Base-by-base conservation (phyloP, 345 rosid genomes). In the Salix purpurea region DNA sequence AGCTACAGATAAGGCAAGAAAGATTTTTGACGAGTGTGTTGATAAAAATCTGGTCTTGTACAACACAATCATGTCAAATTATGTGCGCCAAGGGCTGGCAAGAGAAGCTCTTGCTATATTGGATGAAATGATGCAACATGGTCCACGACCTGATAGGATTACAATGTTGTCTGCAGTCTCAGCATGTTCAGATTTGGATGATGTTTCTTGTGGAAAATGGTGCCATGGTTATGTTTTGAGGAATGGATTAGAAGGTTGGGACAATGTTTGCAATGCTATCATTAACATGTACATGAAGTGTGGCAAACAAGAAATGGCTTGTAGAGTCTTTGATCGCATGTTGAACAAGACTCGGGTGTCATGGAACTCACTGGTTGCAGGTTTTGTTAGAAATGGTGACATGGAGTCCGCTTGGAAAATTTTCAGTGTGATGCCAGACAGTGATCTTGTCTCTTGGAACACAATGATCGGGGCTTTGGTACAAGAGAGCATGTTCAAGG, bases 241-340 rank as follows among this genome's bases (percentile, higher is more conserved):
- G 71, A 88, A 77, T 75, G 88, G 88, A 34, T 78, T 89, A 74
- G 88, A 83, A 66, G 72, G 70, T 54, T 84, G 90, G 87, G 91
- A 88, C 21, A 86, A 78, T 66, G 50, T 91, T 73, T 78, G 84
- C 54, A 91, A 89, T 39, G 84, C 91, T 6, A 65, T 86, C 67
- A 86, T 88, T 68, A 88, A 89, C 76, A 89, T 89, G 92, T 91
- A 89, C 82, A 89, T 89, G 92, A 91, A 88, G 78, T 86, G 87
- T 78, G 72, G 83, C 6, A 66, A 80, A 84, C 77, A 83, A 82
- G 83, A 84, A 73, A 68, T 74, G 71, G 95, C 95, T 9, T 23
- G 78, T 46, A 81, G 19, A 78, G 74, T 88, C 66, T 89, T 91
- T 78, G 76, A 83, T 82, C 32, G 23, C 67, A 87, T 88, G 87